These are phyloP conservation scores for Chenopodium album DNA, from an alignment of 148 eudicot genomes.

Conservation along the genomic window DNA sequence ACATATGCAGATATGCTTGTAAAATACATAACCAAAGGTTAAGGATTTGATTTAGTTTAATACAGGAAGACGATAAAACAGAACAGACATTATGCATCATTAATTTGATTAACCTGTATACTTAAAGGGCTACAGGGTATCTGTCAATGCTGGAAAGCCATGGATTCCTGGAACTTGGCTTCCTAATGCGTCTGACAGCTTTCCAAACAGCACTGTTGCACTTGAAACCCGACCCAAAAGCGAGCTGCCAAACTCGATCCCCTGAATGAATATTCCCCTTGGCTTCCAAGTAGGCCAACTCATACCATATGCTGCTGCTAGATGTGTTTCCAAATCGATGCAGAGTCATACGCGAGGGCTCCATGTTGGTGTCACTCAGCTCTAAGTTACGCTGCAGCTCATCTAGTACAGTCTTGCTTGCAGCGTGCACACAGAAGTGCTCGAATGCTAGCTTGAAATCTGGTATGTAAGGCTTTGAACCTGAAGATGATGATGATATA, in stretches of 20 bases:
- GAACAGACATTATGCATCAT: neutral
- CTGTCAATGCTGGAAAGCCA: constrained; percentile 57
- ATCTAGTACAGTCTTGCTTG: constrained; percentile 70
- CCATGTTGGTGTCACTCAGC: constrained; percentile 76
- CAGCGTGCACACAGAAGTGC: constrained; percentile 90
- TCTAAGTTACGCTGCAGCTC: constrained; percentile 83
- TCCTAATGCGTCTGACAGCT: constrained; percentile 51
- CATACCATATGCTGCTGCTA: constrained; percentile 95
- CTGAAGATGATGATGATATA: neutral
- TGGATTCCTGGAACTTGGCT: constrained; percentile 51
- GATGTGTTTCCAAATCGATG: constrained; percentile 89
- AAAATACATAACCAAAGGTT: neutral
- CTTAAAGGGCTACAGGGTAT: constrained; percentile 26
- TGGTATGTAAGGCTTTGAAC: constrained; percentile 69
- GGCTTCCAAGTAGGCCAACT: constrained; percentile 81
- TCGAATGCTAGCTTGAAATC: constrained; percentile 95
- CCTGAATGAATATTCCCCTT: constrained; percentile 62
- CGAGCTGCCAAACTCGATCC: constrained; percentile 85
- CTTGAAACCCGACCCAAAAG: constrained; percentile 87
- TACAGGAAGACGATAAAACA: neutral
- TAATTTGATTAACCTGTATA: neutral
- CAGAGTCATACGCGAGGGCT: constrained; percentile 68
- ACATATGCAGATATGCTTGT: neutral
- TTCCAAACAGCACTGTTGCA: constrained; percentile 90
- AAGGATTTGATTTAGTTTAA: neutral